Evolutionary conservation across 768 basidiomycete genomes (phyloP), one percentile per base, ranked within the genome.

Genomic region (Rhizopogon vulgaris): DNA sequence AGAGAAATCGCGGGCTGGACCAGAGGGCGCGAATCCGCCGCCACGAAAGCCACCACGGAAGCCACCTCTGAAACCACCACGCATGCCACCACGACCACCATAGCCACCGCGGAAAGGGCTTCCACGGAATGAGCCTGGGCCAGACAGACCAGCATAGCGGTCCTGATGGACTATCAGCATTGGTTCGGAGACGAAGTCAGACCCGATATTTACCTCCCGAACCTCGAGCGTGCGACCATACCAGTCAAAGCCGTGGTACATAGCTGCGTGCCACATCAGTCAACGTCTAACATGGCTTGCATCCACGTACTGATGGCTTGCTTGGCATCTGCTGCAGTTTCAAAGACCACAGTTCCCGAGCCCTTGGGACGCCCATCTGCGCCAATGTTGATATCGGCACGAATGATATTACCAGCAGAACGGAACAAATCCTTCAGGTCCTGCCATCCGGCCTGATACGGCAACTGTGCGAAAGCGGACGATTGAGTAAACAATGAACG

Each of bases 171-270:
- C n/a, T 0, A 22, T 46, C 47, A 38, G 14, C 3, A 14, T 54
- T 52, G 15, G 43, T 17, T 3, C 2, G 36, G 10, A 45, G 41
- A 53, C 41, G 11, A 25, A 50, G 17, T 24, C 14, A 48, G 39
- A 39, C 3, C 2, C 0, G 22, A 54, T 9, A 62, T 76, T 56
- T 66, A 90, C 92, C 80, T 96, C 92, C 58, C 94, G 88, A 34
- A 98, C 95, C 74, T 99, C 95, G 11, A 99, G 83, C 7, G 85
- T 83, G 43, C 90, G 87, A 7, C 94, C 94, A 66, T 94, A 94
- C 93, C 95, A 97, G 56, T 96, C 94, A 60, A 90, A 96, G 27
- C 94, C 94, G 53, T 96, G 88, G 67, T 94, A 97, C 91, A 95
- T 96, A 61, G 73, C 94, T 96, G 57, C 14, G 8, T 3, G 24